These are phyloP conservation scores for Neurospora sp. DNA, from an alignment of 495 filamentous ascomycete species.

Conservation along the genomic window DNA sequence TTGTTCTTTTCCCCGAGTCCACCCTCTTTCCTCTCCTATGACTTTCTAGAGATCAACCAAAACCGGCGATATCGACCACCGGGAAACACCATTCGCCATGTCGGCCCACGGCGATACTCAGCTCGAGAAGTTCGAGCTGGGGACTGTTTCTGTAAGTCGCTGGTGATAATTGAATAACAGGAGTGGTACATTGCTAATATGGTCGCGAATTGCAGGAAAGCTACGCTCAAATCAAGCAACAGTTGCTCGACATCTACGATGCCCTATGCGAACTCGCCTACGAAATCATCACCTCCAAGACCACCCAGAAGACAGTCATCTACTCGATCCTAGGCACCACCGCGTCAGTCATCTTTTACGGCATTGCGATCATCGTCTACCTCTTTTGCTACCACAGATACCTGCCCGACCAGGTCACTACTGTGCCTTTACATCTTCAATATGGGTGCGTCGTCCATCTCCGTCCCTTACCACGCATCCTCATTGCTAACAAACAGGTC, in stretches of 20 bases:
- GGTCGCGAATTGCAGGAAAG: background rate
- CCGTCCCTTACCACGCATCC: background rate
- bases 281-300: conserved; percentile 45
- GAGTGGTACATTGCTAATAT: background rate
- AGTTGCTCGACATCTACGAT: conserved; percentile 28
- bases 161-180: background rate
- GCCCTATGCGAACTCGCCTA: conserved; percentile 11
- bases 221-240: background rate
- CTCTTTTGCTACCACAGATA: conserved; percentile 70
- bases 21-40: background rate
- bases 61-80: background rate
- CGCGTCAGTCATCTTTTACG: conserved; percentile 49
- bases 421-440: conserved; percentile 65
- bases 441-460: conserved; percentile 47
- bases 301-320: conserved; percentile 62
- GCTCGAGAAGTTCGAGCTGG: background rate
- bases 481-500: too few species aligned
- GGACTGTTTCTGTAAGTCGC: background rate
- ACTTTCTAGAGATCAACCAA: background rate
- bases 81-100: background rate
- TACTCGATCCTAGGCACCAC: conserved; percentile 53
- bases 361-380: conserved; percentile 57
- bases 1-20: background rate
- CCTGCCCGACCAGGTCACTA: conserved; percentile 59
- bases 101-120: background rate